Base-by-base conservation (phyloP, 352 stramenopile genomes). In the Globisporangium canariense region DNA sequence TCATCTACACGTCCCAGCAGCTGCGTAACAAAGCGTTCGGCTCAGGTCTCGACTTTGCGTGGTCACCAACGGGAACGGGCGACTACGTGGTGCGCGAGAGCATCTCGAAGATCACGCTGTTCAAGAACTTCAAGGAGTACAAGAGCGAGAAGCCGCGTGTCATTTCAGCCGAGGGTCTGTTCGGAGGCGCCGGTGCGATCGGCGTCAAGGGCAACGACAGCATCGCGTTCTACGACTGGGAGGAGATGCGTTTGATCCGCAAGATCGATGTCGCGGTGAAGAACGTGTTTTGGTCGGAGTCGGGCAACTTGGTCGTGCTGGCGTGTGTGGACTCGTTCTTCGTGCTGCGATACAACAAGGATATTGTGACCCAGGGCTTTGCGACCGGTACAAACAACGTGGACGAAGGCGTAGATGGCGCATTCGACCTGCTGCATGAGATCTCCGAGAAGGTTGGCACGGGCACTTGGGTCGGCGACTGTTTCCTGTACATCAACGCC, bases 191-290 rank as follows among this genome's bases (percentile, higher is more conserved):
- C 4, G 91, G 96, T 20, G 89, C 97, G 30, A 90, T 99, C 11
- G 97, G 94, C 64, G 94, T 99, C 34, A 97, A 98, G 73, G 97
- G 97, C 34, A 89, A 90, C 58, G 97, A 99, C 75, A 93, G 89
- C 43, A 89, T 99, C 57, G 85, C 98, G 0, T 99, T 99, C 80
- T 99, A 98, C 71, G 97, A 99, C 76, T 99, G 97, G 97, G 93
- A 99, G n/a, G 94, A 98, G 60, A 90, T 98, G 60, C 86, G 90
- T 60, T 91, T 99, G 64, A 91, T 99, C 40, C 91, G 96, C 57
- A 99, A 99, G 77, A 99, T 99, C 68, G 97, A 99, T 72, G 96
- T 98, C 1, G 81, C 77, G 18, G 88, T 96, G n/a, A 98, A 98
- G 74, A 96, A 97, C 60, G 93, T 99, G 3, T 99, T 98, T 71